Percentiles rank a stretch among this genome's conserved stretches.
Evolutionary conservation across 345 rosid genomes (phyloP).

Genomic region (Melaleuca alternifolia): DNA sequence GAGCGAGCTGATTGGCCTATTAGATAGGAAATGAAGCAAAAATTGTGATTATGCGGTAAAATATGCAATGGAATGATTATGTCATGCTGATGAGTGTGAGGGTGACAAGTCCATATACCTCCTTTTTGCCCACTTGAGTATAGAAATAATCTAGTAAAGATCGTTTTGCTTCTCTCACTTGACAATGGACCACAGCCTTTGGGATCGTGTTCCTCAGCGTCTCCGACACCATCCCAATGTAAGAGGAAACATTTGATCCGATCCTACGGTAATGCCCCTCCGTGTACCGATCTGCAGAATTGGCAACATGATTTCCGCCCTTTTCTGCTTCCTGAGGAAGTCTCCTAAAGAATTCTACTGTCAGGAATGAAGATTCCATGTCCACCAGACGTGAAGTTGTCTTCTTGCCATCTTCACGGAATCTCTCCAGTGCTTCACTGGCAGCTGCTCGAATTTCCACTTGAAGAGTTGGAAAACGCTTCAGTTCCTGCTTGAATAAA

Average conservation of each 20-base stretch:
- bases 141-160: conserved; percentile 44
- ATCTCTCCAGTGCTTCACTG: conserved; percentile 39
- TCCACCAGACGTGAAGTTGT: conserved; percentile 48
- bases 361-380: conserved; percentile 65
- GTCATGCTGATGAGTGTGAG: neutral
- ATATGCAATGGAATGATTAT: neutral
- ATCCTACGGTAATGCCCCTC: conserved; percentile 53
- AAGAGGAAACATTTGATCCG: conserved; percentile 46
- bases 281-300: conserved; percentile 21
- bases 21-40: neutral
- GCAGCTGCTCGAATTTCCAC: conserved; percentile 42
- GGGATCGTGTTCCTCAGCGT: conserved; percentile 46
- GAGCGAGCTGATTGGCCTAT: conserved; percentile 32
- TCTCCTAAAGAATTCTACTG: conserved; percentile 56
- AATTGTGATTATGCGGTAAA: neutral
- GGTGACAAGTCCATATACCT: conserved; percentile 20
- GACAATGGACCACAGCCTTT: conserved; percentile 61
- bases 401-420: conserved; percentile 48
- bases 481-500: conserved; percentile 38
- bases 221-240: conserved; percentile 47
- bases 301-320: conserved; percentile 27
- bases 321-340: conserved; percentile 45
- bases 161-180: conserved; percentile 49
- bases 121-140: conserved; percentile 33
- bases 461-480: conserved; percentile 56